Base-by-base conservation (phyloP, 306 rosid species). In the Cucurbita argyrosperma region DNA sequence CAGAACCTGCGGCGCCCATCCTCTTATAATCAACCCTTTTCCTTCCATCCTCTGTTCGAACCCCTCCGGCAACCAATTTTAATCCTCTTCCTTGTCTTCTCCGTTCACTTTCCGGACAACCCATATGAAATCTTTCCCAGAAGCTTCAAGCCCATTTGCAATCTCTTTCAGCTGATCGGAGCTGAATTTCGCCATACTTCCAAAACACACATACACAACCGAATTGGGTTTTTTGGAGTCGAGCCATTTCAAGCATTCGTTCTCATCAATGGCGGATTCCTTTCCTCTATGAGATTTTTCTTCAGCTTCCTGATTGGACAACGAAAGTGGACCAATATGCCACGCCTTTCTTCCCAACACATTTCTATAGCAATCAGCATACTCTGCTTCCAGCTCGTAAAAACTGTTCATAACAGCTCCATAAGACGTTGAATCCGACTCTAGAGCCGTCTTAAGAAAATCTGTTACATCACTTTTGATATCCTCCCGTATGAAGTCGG, bases 1-100 rank as follows among this genome's bases (percentile, higher is more conserved):
- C 83, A 83, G 47, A 3, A 90, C 12, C 67, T 90, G 93, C 1
- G 96, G 96, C 2, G 87, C 96, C 96, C 91, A 90, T 0, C 92
- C 96, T 76, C 85, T 82, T 6, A 88, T 16, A 13, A 90, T 74
- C 82, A 90, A 19, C 18, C 96, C 96, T 42, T 64, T 86, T 10
- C 71, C 90, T 50, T 67, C 79, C 79, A 79, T 83, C 59, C 84
- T 82, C 81, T 83, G 10, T 73, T 86, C 88, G 12, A 85, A 90
- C 18, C 82, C 88, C 52, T 74, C 68, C 0, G 85, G 88, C 6
- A 84, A 3, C 68, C 68, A 61, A 4, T 64, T 71, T n/a, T 64
- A 73, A 9, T 71, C 78, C 10, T 53, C 71, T 54, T n/a, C 59
- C 18, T 54, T 26, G 7, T 58, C 74, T 2, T 70, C 54, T 6